phyloP scores from a whole-genome alignment of 2,329 filamentous ascomycete species.

The Apiospora aurea region DNA sequence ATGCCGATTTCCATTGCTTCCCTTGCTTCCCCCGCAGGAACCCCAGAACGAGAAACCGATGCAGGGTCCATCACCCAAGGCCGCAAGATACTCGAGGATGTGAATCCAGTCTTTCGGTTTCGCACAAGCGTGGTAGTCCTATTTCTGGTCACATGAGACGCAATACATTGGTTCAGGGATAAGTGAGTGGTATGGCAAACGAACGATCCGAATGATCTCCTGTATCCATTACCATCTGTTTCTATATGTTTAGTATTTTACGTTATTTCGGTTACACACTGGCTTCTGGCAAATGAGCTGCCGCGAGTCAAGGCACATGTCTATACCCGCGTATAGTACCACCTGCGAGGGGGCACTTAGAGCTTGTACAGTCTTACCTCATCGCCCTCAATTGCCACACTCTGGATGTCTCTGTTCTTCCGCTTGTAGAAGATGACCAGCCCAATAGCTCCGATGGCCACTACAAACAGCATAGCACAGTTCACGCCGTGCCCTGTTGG shows the following conservation, averaged over 20 bases:
- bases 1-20: background rate
- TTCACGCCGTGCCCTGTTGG: slow-evolving; percentile 75
- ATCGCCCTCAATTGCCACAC: slow-evolving; percentile 40
- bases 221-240: background rate
- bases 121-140: background rate
- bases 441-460: slow-evolving; percentile 57
- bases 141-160: background rate
- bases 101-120: background rate
- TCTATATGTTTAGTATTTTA: background rate
- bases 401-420: slow-evolving; percentile 47
- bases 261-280: background rate
- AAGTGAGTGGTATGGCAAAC: background rate
- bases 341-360: slow-evolving; percentile 15
- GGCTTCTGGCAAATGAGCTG: background rate
- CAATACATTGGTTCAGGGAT: background rate
- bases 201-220: background rate
- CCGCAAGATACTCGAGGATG: background rate
- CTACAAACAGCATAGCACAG: slow-evolving; percentile 65
- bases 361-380: slow-evolving; percentile 50
- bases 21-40: slow-evolving; percentile 4
- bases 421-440: slow-evolving; percentile 63
- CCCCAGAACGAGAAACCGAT: background rate
- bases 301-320: background rate
- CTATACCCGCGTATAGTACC: background rate
- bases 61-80: background rate